Evolutionary conservation across 345 rosid species (phyloP), one percentile per base, ranked within the genome.

Genomic region (Noccaea caerulescens): DNA sequence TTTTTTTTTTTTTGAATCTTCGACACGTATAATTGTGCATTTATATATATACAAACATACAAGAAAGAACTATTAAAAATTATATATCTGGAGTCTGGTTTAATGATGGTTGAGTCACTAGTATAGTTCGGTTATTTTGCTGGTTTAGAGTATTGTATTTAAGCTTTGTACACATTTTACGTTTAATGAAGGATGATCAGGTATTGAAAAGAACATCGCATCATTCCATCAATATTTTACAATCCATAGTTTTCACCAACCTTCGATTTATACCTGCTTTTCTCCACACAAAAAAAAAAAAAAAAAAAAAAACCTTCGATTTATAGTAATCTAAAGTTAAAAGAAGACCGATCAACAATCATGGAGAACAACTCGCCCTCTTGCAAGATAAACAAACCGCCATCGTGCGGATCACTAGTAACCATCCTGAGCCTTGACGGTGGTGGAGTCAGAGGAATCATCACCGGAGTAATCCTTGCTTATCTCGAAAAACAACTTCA

Each of bases 351-450:
- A 47, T 9, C 37, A 66, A 58, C 13, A 18, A 66, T 43, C 11
- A 74, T 80, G 82, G 75, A 59, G 70, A 34, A 41, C 13, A 56
- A 14, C 30, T 11, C 62, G n/a, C 0, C 30, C 30, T 85, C 5
- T 65, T 49, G 6, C 20, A 32, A 41, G 18, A 57, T 10, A 23
- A 67, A 68, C 66, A 79, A 50, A 37, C 84, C 89, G 11, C 88
- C 94, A 5, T 46, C 58, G 6, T 73, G 41, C 37, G 97, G 94
- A 13, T 63, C 79, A 1, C 90, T 86, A 6, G 72, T 84, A 18
- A 84, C 96, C 7, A 36, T 87, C 47, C 86, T 90, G 8, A 86
- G 96, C 52, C 65, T 90, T 16, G 96, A 90, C 45, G 96, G 93
- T 5, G 96, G 96, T 27, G 93, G 89, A 25, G 63, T 90, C 30